Base-by-base conservation (phyloP, 2,329 filamentous ascomycete genomes). In the Paramyrothecium roridum region DNA sequence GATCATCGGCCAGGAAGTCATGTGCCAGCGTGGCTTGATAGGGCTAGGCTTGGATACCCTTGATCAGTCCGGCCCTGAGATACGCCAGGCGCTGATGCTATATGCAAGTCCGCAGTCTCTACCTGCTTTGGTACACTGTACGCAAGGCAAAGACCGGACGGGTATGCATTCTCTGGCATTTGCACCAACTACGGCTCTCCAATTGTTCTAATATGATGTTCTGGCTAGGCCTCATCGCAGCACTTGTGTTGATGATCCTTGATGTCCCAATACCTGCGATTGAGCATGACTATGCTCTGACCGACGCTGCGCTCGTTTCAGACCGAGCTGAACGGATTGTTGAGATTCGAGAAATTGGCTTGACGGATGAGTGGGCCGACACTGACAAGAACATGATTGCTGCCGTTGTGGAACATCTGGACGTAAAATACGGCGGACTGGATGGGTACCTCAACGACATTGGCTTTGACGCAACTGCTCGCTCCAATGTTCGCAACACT, bases 81-180 rank as follows among this genome's bases (percentile, higher is more conserved):
- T 91, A 19, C 78, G 77, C 22, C 57, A 70, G 51, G 63, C 65
- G 8, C 59, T 75, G 37, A 60, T 58, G 10, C 55, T 72, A 1
- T 73, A 71, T 52, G 59, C 67, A 6, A 53, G 54, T 8, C 22
- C 57, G 2, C 62, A 69, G 0, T 78, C 77, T 17, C 84, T 86
- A 59, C 91, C 91, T 0, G 71, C 86, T 1, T 67, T 96, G 8
- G 74, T 95, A 2, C 91, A 96, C 70, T 96, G 92, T 70, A 95
- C 91, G 1, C 91, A 96, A 65, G 92, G 92, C 56, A 96, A 96
- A 68, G 92, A 96, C 66, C 83, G 92, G 2, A 75, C 73, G 54
- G 71, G 71, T 70, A 57, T 52, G 59, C 48, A 26, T 4, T 11
- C 8, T 3, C 21, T 16, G 43, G 19, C 34, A 47, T n/a, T 33